Percentiles rank a stretch among this genome's conserved stretches.
Conservation (phyloP, 371 early-diverging fungal species). For the Gilbertella persicaria region DNA sequence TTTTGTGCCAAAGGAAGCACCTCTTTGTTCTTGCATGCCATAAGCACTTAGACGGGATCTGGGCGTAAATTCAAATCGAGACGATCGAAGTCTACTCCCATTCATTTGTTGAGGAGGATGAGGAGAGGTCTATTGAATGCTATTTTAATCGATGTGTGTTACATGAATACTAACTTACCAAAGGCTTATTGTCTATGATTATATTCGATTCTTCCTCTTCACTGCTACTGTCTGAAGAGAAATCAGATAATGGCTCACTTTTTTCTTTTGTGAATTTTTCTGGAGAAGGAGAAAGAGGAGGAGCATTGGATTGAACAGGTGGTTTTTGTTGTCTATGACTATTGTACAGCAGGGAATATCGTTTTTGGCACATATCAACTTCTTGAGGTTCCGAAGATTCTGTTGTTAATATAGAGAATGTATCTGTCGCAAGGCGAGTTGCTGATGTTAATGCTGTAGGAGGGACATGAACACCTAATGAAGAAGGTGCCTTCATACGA, state of each 20-base stretch:
- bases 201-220: conserved; percentile 4
- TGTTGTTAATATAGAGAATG: conserved; percentile 23
- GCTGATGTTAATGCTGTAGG: conserved; percentile 24
- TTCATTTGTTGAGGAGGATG: not conserved
- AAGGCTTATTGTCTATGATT: too few relatives aligned
- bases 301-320: too few relatives aligned
- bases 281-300: conserved; percentile 23
- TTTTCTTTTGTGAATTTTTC: not conserved
- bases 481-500: not conserved
- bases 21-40: conserved; percentile 37
- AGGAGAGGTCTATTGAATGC: not conserved
- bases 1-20: conserved; percentile 52
- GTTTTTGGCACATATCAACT: conserved; percentile 30
- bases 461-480: conserved; percentile 10
- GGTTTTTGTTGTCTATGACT: conserved; percentile 2
- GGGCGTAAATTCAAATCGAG: conserved; percentile 36
- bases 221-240: conserved; percentile 11
- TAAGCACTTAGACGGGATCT: conserved; percentile 41
- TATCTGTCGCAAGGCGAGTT: conserved; percentile 15
- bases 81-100: conserved; percentile 1
- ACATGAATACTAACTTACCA: too few relatives aligned
- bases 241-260: conserved; percentile 2
- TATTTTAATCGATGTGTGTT: not conserved
- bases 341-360: conserved; percentile 28
- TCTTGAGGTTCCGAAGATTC: conserved; percentile 21